Conservation (phyloP, 179 eudicot genomes). For the Gypsophila paniculata region DNA sequence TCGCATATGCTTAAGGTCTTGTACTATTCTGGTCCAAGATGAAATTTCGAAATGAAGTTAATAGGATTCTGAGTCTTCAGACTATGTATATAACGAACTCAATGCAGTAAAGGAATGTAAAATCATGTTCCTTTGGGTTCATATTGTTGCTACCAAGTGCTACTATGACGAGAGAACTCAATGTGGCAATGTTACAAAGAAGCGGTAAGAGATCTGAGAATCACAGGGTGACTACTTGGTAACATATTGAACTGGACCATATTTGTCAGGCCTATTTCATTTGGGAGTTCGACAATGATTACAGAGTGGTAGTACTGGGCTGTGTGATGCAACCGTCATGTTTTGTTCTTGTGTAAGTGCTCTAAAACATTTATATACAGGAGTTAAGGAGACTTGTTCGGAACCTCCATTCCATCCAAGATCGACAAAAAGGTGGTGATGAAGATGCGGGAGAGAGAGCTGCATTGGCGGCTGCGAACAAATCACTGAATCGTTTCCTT, state of each 20-base stretch:
- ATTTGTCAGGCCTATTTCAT: background rate
- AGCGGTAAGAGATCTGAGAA: too few species aligned
- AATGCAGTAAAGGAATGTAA: background rate
- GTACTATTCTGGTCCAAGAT: background rate
- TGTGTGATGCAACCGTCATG: background rate
- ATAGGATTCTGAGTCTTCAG: background rate
- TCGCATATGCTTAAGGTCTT: background rate
- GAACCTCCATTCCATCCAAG: constrained; percentile 17
- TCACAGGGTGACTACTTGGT: too few species aligned
- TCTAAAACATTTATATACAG: constrained; percentile 8
- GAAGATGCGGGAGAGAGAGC: constrained; percentile 5
- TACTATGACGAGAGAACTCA: background rate
- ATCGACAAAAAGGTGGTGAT: background rate
- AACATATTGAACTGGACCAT: too few species aligned
- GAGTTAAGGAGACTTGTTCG: constrained; percentile 18
- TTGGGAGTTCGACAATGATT: background rate
- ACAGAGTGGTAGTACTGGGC: background rate
- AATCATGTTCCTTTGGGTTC: background rate
- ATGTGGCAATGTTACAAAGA: background rate
- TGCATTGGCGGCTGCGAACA: constrained; percentile 9
- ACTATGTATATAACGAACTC: background rate
- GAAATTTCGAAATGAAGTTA: background rate
- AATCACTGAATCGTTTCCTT: constrained; percentile 12
- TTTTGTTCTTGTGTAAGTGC: background rate
- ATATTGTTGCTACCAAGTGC: background rate